Evolutionary conservation across 1,284 basidiomycete species (phyloP).

Genomic region (Malassezia yamatoensis): DNA sequence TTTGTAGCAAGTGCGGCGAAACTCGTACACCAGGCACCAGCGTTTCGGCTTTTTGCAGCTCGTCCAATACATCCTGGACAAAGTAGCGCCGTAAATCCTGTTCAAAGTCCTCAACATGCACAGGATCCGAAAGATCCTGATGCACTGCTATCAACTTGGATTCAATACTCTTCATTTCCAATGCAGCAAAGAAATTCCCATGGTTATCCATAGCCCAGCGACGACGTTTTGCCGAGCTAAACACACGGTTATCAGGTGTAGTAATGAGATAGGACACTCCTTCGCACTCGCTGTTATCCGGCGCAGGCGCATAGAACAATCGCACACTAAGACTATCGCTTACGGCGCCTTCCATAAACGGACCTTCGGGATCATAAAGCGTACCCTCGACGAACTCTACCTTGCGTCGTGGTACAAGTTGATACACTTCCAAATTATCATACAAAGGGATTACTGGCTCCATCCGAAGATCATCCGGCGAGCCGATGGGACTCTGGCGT

Average conservation of each 20-base stretch:
- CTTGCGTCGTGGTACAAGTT: constrained; percentile 24
- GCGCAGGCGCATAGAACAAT: constrained; percentile 23
- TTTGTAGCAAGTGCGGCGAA: constrained; percentile 28
- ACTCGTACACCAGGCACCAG: constrained; percentile 21
- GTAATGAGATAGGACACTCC: constrained; percentile 38
- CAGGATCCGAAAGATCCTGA: constrained; percentile 19
- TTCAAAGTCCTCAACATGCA: constrained; percentile 25
- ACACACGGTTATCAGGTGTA: constrained; percentile 45
- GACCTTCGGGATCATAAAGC: constrained; percentile 40
- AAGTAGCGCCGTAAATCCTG: constrained; percentile 24
- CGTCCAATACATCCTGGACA: constrained; percentile 37
- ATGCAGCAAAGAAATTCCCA: constrained; percentile 43
- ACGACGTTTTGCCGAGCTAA: constrained; percentile 41
- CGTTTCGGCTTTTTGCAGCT: constrained; percentile 44
- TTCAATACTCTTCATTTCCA: constrained; percentile 46
- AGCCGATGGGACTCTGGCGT: background rate
- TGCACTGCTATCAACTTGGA: constrained; percentile 31
- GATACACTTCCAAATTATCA: constrained; percentile 14
- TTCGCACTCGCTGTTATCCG: background rate
- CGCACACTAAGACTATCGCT: constrained; percentile 43
- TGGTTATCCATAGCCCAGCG: constrained; percentile 44
- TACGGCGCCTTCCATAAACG: constrained; percentile 38
- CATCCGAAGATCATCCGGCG: background rate
- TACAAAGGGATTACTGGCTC: constrained; percentile 10
- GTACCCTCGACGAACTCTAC: constrained; percentile 41